phyloP scores from a whole-genome alignment of 441 rosid genomes.

The Jatropha podagrica region DNA sequence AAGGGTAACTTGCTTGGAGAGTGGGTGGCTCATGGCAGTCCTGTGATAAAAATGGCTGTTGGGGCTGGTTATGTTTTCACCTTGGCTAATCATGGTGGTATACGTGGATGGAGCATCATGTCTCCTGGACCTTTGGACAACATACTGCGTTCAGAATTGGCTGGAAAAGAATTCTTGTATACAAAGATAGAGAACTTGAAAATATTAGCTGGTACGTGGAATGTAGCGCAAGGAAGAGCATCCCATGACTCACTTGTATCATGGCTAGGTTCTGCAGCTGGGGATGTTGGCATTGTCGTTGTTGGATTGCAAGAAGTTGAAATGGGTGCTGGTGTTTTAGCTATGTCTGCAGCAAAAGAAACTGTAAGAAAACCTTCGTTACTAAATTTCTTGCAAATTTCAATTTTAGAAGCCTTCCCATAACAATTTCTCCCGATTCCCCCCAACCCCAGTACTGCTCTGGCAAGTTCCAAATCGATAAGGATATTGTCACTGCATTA shows the following conservation, averaged over 20 bases:
- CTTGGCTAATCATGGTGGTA: conserved; percentile 97
- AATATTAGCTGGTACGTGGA: conserved; percentile 92
- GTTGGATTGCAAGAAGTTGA: conserved; percentile 99
- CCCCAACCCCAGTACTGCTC: too few relatives aligned
- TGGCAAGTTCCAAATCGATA: neutral
- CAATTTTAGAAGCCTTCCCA: neutral
- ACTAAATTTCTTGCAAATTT: conserved; percentile 8
- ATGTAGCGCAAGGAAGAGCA: conserved; percentile 97
- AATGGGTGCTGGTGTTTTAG: conserved; percentile 98
- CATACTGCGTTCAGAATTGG: conserved; percentile 66
- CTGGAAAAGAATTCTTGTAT: conserved; percentile 62
- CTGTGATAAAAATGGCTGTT: conserved; percentile 77
- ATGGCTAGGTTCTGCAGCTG: conserved; percentile 86
- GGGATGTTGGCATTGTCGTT: conserved; percentile 87
- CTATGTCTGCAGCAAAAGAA: conserved; percentile 99
- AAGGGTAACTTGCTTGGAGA: conserved; percentile 81
- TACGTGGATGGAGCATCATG: conserved; percentile 85
- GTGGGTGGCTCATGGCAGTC: conserved; percentile 86
- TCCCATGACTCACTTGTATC: conserved; percentile 76
- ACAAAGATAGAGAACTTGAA: conserved; percentile 64
- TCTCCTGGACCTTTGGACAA: conserved; percentile 89
- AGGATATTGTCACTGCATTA: neutral
- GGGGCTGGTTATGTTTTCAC: conserved; percentile 73
- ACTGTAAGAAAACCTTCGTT: conserved; percentile 59
- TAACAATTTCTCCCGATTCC: too few relatives aligned